These are phyloP conservation scores for Trichosporon inkin DNA, from an alignment of 1,284 basidiomycete species.

Conservation along the genomic window DNA sequence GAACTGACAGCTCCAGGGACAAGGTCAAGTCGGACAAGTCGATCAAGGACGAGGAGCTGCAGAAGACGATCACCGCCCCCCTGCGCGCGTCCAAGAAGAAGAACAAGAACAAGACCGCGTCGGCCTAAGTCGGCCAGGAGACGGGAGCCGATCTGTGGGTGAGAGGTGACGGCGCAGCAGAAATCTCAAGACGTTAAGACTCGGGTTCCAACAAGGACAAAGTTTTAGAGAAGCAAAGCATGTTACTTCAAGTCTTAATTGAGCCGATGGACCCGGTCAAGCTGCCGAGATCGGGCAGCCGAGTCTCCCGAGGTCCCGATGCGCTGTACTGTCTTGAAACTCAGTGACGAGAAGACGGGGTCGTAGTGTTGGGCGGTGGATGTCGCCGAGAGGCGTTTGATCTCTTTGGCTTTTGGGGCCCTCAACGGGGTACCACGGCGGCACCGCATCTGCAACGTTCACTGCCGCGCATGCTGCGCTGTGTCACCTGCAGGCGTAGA, in stretches of 20 bases:
- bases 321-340: too few relatives aligned
- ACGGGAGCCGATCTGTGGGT: neutral
- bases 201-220: neutral
- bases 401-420: too few relatives aligned
- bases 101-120: constrained; percentile 73
- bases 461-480: too few relatives aligned
- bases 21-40: constrained; percentile 75
- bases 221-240: constrained; percentile 2
- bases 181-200: neutral
- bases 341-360: too few relatives aligned
- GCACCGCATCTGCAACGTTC: too few relatives aligned
- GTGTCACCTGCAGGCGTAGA: too few relatives aligned
- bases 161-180: neutral
- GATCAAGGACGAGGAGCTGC: constrained; percentile 79
- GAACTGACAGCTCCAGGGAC: constrained; percentile 47
- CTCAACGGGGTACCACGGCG: too few relatives aligned
- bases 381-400: too few relatives aligned
- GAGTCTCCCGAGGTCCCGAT: too few relatives aligned
- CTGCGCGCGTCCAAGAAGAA: constrained; percentile 88
- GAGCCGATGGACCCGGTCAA: too few relatives aligned
- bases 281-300: too few relatives aligned
- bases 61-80: constrained; percentile 69
- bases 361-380: too few relatives aligned
- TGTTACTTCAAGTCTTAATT: constrained; percentile 6
- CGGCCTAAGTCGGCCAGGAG: constrained; percentile 27